Percentiles rank a stretch among this genome's conserved stretches.
Evolutionary conservation across 2,329 filamentous ascomycete genomes (phyloP).

Genomic region (Alternaria incomplexa): DNA sequence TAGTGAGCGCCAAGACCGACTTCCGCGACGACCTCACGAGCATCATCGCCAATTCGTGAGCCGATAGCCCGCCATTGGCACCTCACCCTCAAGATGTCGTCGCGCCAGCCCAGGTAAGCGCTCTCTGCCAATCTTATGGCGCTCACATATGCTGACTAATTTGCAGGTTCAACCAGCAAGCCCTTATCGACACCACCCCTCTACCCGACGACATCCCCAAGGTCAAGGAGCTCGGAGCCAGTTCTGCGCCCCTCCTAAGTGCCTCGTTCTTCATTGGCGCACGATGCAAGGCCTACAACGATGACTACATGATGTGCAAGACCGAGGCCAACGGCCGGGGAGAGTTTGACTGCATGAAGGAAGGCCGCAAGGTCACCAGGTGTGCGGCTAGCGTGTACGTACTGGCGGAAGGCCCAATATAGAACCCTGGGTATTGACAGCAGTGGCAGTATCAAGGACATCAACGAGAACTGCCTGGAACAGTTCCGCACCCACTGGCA

Average conservation of each 20-base stretch:
- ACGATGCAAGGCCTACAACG: constrained; percentile 92
- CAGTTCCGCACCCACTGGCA: constrained; percentile 95
- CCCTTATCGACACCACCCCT: constrained; percentile 94
- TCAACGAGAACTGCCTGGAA: constrained; percentile 91
- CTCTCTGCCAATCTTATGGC: constrained; percentile 8
- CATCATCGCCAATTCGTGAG: constrained; percentile 30
- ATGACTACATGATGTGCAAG: constrained; percentile 99
- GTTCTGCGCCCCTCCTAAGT: constrained; percentile 88
- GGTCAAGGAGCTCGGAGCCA: constrained; percentile 91
- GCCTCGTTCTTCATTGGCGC: constrained; percentile 97
- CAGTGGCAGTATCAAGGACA: constrained; percentile 77
- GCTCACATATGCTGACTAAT: constrained; percentile 27
- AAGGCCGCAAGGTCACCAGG: constrained; percentile 93
- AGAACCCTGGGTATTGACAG: constrained; percentile 11
- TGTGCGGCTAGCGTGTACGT: constrained; percentile 92
- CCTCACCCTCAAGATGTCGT: constrained; percentile 61
- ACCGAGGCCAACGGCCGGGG: constrained; percentile 87
- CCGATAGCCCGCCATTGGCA: constrained; percentile 47
- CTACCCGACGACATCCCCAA: constrained; percentile 90
- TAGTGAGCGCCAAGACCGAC: constrained; percentile 24
- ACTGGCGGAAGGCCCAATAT: neutral
- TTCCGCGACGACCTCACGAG: constrained; percentile 26
- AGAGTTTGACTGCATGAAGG: constrained; percentile 93
- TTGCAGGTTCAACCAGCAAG: constrained; percentile 87
- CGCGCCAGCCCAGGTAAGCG: constrained; percentile 64